Percentiles rank a stretch among this genome's conserved stretches.
These are phyloP conservation scores for Allium sativum DNA, from an alignment of 106 monocot species.

Conservation along the genomic window DNA sequence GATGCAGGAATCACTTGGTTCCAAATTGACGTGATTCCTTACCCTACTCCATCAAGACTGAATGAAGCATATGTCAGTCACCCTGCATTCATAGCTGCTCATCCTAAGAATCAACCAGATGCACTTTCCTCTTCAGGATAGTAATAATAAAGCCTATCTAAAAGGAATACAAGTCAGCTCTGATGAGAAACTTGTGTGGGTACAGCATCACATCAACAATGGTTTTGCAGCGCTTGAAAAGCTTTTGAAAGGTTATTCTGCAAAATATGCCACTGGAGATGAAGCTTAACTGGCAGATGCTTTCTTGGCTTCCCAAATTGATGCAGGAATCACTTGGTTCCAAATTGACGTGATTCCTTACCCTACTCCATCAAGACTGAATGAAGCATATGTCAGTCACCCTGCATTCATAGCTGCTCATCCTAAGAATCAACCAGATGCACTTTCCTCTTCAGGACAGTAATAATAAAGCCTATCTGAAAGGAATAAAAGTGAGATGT, in stretches of 20 bases:
- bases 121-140: constrained; percentile 16
- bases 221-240: constrained; percentile 54
- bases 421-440: constrained; percentile 40
- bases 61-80: constrained; percentile 26
- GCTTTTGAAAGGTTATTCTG: constrained; percentile 28
- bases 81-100: constrained; percentile 44
- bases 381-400: constrained; percentile 27
- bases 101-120: constrained; percentile 43
- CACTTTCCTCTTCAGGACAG: constrained; percentile 14
- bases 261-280: constrained; percentile 55
- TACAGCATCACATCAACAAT: constrained; percentile 18
- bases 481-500: too few species aligned
- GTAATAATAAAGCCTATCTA: too few species aligned
- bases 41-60: constrained; percentile 28
- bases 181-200: constrained; percentile 36
- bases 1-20: constrained; percentile 11
- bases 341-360: constrained; percentile 35
- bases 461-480: too few species aligned
- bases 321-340: constrained; percentile 11
- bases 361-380: constrained; percentile 26
- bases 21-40: constrained; percentile 34
- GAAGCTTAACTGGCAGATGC: constrained; percentile 45
- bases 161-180: constrained; percentile 6
- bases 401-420: constrained; percentile 49
- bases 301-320: constrained; percentile 45